Evolutionary conservation across 768 basidiomycete genomes (phyloP), one percentile per base, ranked within the genome.

Genomic region (Sporobolomyces phaffii): DNA sequence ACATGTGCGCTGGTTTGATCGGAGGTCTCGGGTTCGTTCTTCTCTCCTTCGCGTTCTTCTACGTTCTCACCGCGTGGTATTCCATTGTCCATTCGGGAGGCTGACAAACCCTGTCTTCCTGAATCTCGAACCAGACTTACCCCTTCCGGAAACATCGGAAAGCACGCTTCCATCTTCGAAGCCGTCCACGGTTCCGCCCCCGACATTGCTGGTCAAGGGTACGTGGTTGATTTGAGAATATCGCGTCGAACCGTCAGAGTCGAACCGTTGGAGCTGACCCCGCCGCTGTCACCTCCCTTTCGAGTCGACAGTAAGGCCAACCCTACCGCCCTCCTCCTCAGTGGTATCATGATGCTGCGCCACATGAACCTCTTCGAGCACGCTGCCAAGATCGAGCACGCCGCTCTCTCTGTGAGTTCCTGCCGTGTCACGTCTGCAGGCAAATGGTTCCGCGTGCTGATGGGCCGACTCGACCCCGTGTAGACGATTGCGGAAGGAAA

Each of bases 81-180:
- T n/a, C n/a, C n/a, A n/a, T n/a, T n/a, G 24, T 34, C 22, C 24
- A 15, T 2, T 43, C 9, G 5, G 44, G 13, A 13, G 26, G 31
- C 34, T 13, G 24, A 20, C 60, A n/a, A n/a, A n/a, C n/a, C n/a
- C n/a, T n/a, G n/a, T n/a, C n/a, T n/a, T n/a, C n/a, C n/a, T n/a
- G n/a, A n/a, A n/a, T n/a, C n/a, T n/a, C n/a, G n/a, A n/a, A n/a
- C n/a, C n/a, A 59, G 64, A 33, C 57, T 72, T 17, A 72, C 70
- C 29, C 70, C 70, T 0, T 72, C 66, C 43, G 71, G 66, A 31
- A 71, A 74, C 70, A 76, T 75, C 52, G 75, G 75, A 38, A 59
- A 91, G 88, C 92, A 97, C 78, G 96, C 96, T 40, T 97, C 93
- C 61, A 99, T 99, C 78, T 99, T 98, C 74, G 96, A 99, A 81